Evolutionary conservation across 305 asterid species (phyloP), one percentile per base, ranked within the genome.

Genomic region (Plantago lanceolata): DNA sequence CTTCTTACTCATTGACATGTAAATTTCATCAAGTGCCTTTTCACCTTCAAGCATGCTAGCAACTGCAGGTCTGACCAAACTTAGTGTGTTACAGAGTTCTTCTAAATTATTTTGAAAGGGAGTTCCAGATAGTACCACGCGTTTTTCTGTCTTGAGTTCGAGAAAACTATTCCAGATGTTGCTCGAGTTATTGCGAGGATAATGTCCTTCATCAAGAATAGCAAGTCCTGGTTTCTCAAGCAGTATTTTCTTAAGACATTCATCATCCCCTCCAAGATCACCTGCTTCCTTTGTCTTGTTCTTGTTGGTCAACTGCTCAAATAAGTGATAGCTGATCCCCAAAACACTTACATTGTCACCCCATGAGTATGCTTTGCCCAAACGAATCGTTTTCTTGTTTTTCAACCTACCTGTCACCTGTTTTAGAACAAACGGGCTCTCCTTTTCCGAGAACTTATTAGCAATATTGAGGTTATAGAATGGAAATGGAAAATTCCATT

Each of bases 141-240:
- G 66, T 24, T 56, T 75, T 14, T 61, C 48, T 2, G 78, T 72
- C 54, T 69, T 63, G 19, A 80, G 68, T 17, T 75, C 64, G 21
- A 33, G 24, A 15, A 77, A 20, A 13, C 78, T 45, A 11, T 66
- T 72, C 73, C 71, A 76, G 24, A 74, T 55, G 26, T 59, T 59
- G 48, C 75, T 80, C 8, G 20, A 31, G 28, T 54, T 54, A 53
- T 54, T 80, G 1, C 85, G 64, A 4, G 85, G 75, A 14, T 71
- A 74, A 63, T 80, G 85, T 0, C 85, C 82, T 65, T 80, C 82
- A 33, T 80, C 82, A 19, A 79, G 73, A 44, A 79, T 69, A 20
- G 74, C 71, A 28, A 76, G 29, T 20, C 76, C 59, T 4, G 82
- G 78, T 20, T 44, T 47, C 15, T 70, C 71, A 1, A 74, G 62